A percentile compares a stretch with the other conserved stretches of the same genome.
Conservation (phyloP, 345 rosid genomes). For the Pugionium dolabratum region DNA sequence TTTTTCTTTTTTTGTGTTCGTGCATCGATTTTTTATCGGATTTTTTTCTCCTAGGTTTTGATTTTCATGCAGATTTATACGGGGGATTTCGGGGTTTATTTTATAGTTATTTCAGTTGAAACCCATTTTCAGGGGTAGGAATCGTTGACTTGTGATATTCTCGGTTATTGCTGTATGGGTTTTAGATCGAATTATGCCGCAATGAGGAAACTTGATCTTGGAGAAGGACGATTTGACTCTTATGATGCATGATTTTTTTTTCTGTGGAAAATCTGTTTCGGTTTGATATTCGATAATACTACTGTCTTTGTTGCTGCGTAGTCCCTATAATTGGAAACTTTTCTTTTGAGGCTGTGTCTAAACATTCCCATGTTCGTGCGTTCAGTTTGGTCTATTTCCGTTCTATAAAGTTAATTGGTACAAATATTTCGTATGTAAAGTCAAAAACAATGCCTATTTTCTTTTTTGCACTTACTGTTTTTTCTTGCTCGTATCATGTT, state of each 20-base stretch:
- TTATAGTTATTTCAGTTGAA: background rate
- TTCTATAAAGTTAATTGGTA: background rate
- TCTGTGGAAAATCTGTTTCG: background rate
- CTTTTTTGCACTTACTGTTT: background rate
- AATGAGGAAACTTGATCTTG: background rate
- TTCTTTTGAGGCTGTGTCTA: background rate
- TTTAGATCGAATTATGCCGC: constrained; percentile 1
- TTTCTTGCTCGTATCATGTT: constrained; percentile 1
- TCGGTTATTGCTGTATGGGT: constrained; percentile 5
- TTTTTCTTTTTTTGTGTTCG: constrained; percentile 15
- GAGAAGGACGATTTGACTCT: constrained; percentile 2
- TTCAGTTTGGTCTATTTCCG: background rate
- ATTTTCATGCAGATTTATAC: constrained; percentile 1
- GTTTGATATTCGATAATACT: background rate
- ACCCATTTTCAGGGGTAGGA: constrained; percentile 23
- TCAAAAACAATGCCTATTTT: background rate
- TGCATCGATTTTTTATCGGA: background rate
- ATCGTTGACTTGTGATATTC: constrained; percentile 40
- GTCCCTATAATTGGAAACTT: constrained; percentile 29
- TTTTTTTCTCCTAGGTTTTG: background rate
- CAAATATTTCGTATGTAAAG: background rate
- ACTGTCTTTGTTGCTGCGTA: constrained; percentile 27
- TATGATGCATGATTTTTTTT: background rate
- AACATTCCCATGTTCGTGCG: background rate
- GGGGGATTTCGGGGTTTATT: background rate